A percentile compares a stretch with the other conserved stretches of the same genome.
These are phyloP conservation scores for Gamarada debralockiae DNA, from an alignment of 495 filamentous ascomycete species.

Conservation along the genomic window DNA sequence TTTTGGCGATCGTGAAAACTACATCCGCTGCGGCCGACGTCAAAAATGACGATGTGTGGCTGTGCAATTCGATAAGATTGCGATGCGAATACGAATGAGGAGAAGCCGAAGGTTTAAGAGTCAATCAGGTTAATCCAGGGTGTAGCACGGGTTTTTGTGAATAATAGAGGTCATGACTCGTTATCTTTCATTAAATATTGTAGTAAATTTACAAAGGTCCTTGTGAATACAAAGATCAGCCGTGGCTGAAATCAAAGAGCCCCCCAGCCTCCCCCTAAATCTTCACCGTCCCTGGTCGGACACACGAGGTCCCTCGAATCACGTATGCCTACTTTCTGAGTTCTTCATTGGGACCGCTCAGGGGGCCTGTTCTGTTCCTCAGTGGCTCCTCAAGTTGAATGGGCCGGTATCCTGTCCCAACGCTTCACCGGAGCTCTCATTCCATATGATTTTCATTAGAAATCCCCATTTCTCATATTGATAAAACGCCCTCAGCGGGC, in stretches of 20 bases:
- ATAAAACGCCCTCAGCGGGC: conserved; percentile 24
- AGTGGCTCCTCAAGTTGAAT: too few relatives aligned
- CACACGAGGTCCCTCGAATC: too few relatives aligned
- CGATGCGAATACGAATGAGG: neutral
- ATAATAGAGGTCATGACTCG: neutral
- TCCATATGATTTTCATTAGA: too few relatives aligned
- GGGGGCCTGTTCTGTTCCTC: too few relatives aligned
- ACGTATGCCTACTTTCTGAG: too few relatives aligned
- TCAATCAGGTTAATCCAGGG: too few relatives aligned
- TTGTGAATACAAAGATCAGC: neutral
- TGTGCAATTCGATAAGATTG: neutral
- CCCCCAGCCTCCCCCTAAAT: too few relatives aligned
- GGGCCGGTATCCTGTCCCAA: too few relatives aligned
- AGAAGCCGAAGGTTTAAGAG: too few relatives aligned
- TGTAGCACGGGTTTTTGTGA: neutral
- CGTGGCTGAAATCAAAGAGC: neutral
- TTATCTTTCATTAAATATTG: neutral
- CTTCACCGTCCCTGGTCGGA: too few relatives aligned
- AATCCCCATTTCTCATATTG: conserved; percentile 5
- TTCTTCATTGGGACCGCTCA: too few relatives aligned
- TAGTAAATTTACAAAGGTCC: neutral
- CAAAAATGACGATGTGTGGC: conserved; percentile 18
- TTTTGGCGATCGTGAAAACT: neutral
- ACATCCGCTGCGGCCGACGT: conserved; percentile 6
- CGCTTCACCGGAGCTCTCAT: too few relatives aligned